These are phyloP conservation scores for Penicillium fimorum DNA, from an alignment of 495 filamentous ascomycete genomes.

Conservation along the genomic window DNA sequence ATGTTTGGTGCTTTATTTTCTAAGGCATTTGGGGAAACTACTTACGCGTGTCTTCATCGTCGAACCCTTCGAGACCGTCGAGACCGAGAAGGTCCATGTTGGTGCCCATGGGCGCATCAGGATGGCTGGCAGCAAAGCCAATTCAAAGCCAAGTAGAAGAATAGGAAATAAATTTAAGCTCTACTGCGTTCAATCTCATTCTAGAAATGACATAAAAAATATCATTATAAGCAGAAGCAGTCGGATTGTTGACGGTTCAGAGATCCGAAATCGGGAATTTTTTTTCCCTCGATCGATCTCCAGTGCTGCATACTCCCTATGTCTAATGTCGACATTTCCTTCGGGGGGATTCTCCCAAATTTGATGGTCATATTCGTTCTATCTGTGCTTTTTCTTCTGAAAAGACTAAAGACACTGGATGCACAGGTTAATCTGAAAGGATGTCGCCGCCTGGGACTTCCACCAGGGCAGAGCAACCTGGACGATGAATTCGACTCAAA, in stretches of 20 bases:
- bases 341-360: background rate
- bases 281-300: conserved; percentile 8
- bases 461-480: conserved; percentile 31
- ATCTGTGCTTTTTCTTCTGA: background rate
- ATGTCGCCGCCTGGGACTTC: conserved; percentile 38
- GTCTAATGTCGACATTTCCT: background rate
- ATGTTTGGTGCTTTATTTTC: background rate
- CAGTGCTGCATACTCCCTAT: conserved; percentile 2
- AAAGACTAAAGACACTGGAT: background rate
- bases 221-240: background rate
- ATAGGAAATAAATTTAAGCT: background rate
- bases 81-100: conserved; percentile 34
- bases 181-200: background rate
- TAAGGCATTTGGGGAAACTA: background rate
- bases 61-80: conserved; percentile 11
- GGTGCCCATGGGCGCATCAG: conserved; percentile 26
- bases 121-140: conserved; percentile 6
- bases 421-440: conserved; percentile 22
- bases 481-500: conserved; percentile 39
- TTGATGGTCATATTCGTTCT: conserved; percentile 6
- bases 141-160: background rate
- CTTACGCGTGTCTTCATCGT: conserved; percentile 32
- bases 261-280: conserved; percentile 6
- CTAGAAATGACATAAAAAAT: background rate
- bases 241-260: background rate